Conservation (phyloP, 345 rosid genomes). For the Eucalyptus virginea region DNA sequence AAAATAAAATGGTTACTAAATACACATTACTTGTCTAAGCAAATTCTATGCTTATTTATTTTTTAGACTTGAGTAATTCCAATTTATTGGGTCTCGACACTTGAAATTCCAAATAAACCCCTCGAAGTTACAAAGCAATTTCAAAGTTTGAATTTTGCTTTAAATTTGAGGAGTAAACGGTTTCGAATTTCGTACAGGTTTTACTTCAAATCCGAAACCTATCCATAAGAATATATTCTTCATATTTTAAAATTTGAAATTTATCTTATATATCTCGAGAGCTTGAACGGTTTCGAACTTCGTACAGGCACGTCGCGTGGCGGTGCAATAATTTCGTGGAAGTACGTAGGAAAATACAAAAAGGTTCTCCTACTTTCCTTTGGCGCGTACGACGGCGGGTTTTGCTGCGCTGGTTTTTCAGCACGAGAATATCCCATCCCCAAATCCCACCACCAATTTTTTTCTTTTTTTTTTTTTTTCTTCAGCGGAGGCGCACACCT, state of each 20-base stretch:
- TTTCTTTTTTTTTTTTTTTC: not conserved
- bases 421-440: not conserved
- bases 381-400: not conserved
- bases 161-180: rapidly evolving
- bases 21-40: too few relatives aligned
- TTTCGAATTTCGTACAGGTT: rapidly evolving
- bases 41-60: not conserved
- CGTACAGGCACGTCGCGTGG: rapidly evolving
- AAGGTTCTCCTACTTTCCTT: too few relatives aligned
- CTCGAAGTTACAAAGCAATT: not conserved
- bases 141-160: too few relatives aligned
- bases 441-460: too few relatives aligned
- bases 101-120: not conserved
- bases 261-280: too few relatives aligned
- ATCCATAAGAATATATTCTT: rapidly evolving
- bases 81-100: not conserved
- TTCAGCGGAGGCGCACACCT: not conserved
- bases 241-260: too few relatives aligned
- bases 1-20: too few relatives aligned
- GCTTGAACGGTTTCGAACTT: too few relatives aligned
- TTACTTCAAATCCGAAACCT: rapidly evolving
- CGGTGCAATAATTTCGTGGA: too few relatives aligned
- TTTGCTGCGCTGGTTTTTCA: not conserved
- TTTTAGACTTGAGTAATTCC: not conserved
- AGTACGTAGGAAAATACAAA: not conserved